Evolutionary conservation across 2,329 filamentous ascomycete species (phyloP).

Genomic region (Hyphodiscus sp.): DNA sequence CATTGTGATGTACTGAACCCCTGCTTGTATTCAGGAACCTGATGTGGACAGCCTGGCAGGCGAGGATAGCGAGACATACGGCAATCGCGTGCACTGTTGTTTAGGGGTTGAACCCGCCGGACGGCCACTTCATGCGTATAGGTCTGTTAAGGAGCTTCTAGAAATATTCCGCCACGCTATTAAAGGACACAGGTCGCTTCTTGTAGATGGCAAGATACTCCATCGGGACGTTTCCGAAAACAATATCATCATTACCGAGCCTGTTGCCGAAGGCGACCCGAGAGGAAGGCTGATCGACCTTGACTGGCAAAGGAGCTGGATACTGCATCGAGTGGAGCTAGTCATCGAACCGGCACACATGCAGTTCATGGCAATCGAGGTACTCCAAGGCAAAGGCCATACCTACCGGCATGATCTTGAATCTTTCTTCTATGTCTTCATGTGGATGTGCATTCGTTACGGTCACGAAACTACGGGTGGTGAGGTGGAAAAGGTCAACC

Average conservation of each 20-base stretch:
- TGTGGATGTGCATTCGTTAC: slow-evolving; percentile 23
- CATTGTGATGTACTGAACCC: slow-evolving; percentile 5
- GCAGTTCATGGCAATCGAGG: slow-evolving; percentile 13
- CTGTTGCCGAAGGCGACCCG: slow-evolving; percentile 1
- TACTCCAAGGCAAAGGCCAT: slow-evolving; percentile 11
- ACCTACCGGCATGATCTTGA: too few species aligned
- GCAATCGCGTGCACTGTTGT: slow-evolving; percentile 29
- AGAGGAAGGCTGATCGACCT: slow-evolving; percentile 17
- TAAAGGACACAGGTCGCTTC: slow-evolving; percentile 30
- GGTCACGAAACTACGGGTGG: slow-evolving; percentile 5
- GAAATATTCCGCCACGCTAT: slow-evolving; percentile 23
- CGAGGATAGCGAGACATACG: slow-evolving; percentile 17
- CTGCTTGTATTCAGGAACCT: slow-evolving; percentile 14
- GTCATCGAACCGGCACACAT: slow-evolving; percentile 14
- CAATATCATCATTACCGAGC: slow-evolving; percentile 34
- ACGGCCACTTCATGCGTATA: slow-evolving; percentile 25
- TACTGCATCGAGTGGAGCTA: slow-evolving; percentile 9
- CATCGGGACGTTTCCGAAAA: slow-evolving; percentile 33
- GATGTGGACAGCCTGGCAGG: slow-evolving; percentile 17
- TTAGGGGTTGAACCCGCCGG: slow-evolving; percentile 29
- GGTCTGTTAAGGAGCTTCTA: slow-evolving; percentile 30
- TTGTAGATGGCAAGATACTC: slow-evolving; percentile 29
- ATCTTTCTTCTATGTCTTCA: too few species aligned
- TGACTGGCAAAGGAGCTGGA: slow-evolving; percentile 16
- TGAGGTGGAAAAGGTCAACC: slow-evolving; percentile 8